phyloP scores from a whole-genome alignment of 768 basidiomycete genomes.

The Leucocoprinus sp. region DNA sequence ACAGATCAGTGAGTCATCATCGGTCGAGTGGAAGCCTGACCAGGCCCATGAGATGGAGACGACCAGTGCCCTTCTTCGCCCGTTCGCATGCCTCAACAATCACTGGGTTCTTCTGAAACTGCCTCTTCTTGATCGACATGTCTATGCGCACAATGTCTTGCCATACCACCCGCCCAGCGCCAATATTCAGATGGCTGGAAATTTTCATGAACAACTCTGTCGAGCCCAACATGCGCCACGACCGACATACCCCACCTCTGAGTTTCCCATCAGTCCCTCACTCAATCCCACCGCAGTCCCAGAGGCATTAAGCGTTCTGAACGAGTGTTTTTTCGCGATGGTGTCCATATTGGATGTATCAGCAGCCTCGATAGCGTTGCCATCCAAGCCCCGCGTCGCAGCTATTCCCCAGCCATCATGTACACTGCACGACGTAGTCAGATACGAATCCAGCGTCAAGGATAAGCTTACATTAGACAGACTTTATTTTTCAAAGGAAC shows the following conservation, averaged over 20 bases:
- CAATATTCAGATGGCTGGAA: conserved; percentile 83
- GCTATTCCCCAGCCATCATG: conserved; percentile 97
- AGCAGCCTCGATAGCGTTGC: conserved; percentile 83
- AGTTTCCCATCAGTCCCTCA: conserved; percentile 97
- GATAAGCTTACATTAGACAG: conserved; percentile 61
- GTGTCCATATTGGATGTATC: conserved; percentile 85
- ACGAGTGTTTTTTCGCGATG: conserved; percentile 69
- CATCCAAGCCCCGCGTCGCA: conserved; percentile 57
- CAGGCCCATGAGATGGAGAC: conserved; percentile 84
- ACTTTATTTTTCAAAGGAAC: conserved; percentile 73
- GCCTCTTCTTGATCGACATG: conserved; percentile 79
- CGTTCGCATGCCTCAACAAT: conserved; percentile 69
- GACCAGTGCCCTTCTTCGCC: conserved; percentile 76
- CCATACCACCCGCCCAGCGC: conserved; percentile 93
- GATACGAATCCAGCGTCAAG: background rate
- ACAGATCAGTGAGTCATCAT: conserved; percentile 1
- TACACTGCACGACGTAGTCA: conserved; percentile 41
- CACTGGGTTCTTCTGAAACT: conserved; percentile 71
- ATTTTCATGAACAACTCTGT: background rate
- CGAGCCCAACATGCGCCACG: background rate
- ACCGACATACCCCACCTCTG: conserved; percentile 81
- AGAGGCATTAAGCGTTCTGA: conserved; percentile 70
- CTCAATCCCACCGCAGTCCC: conserved; percentile 88
- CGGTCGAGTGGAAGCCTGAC: conserved; percentile 30
- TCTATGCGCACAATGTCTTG: conserved; percentile 97